Conservation (phyloP, 176 grass and related monocot genomes). For the Eleusine coracana region DNA sequence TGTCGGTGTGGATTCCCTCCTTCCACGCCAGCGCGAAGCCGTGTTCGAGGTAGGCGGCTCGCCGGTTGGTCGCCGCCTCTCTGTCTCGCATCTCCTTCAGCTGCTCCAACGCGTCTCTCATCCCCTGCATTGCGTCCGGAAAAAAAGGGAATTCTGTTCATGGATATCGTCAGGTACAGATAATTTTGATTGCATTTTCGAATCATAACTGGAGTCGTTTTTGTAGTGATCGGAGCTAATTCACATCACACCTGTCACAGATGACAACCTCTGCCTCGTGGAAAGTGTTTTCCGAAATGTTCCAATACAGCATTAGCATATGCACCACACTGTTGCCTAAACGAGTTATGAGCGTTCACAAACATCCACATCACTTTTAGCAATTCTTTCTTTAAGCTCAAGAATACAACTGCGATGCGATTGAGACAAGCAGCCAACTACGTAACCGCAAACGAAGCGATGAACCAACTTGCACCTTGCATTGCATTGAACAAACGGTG, state of each 20-base stretch:
- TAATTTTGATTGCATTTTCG: background rate
- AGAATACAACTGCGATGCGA: constrained; percentile 3
- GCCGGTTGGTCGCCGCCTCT: constrained; percentile 44
- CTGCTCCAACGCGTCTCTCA: constrained; percentile 55
- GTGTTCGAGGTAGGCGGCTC: constrained; percentile 54
- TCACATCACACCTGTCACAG: too few species aligned
- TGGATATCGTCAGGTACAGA: background rate
- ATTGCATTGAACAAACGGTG: background rate
- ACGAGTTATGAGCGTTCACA: background rate
- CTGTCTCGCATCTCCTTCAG: constrained; percentile 62
- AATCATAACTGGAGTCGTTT: background rate
- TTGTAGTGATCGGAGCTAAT: too few species aligned
- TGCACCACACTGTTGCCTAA: background rate
- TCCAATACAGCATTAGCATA: background rate
- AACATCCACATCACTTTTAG: constrained; percentile 4
- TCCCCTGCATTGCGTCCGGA: constrained; percentile 45
- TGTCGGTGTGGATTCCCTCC: constrained; percentile 78
- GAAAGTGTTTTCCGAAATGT: too few species aligned
- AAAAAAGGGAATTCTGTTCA: background rate
- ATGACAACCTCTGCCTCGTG: too few species aligned
- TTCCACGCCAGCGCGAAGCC: constrained; percentile 53
- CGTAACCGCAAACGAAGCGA: background rate
- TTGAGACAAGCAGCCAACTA: constrained; percentile 20
- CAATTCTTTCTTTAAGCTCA: constrained; percentile 26
- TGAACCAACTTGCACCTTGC: background rate